Evolutionary conservation across 805 yeast genomes (phyloP).

Genomic region (Ascoidea rubescens): DNA sequence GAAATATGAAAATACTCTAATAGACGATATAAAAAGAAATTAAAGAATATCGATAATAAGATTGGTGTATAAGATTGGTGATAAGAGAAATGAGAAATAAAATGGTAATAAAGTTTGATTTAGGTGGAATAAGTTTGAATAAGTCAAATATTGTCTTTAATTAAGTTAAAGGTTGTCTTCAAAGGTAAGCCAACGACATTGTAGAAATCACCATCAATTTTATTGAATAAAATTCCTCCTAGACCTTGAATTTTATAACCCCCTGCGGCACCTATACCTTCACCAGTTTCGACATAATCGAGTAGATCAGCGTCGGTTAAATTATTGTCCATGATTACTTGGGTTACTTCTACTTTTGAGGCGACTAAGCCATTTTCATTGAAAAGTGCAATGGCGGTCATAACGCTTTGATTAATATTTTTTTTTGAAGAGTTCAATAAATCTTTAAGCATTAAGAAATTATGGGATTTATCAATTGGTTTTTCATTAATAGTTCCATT

Average conservation of each 20-base stretch:
- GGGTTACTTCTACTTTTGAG: constrained; percentile 24
- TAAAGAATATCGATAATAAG: no score
- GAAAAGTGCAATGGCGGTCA: constrained; percentile 37
- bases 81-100: no score
- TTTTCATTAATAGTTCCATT: constrained; percentile 61
- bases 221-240: constrained; percentile 51
- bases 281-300: constrained; percentile 53
- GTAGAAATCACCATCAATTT: constrained; percentile 66
- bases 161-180: constrained; percentile 33
- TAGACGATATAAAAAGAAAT: no score
- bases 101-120: no score
- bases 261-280: constrained; percentile 79
- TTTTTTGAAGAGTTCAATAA: constrained; percentile 26
- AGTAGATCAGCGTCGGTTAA: constrained; percentile 42
- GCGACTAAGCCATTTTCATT: constrained; percentile 5
- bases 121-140: background rate
- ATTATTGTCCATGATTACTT: constrained; percentile 24
- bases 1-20: no score
- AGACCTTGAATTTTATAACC: constrained; percentile 76
- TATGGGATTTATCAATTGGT: constrained; percentile 45
- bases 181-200: constrained; percentile 86
- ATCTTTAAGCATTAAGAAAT: constrained; percentile 31
- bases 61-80: no score
- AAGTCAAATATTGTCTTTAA: background rate
- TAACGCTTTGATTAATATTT: constrained; percentile 28